Evolutionary conservation across 1,284 basidiomycete genomes (phyloP), one percentile per base, ranked within the genome.

Genomic region (Heterobasidion occidentale): DNA sequence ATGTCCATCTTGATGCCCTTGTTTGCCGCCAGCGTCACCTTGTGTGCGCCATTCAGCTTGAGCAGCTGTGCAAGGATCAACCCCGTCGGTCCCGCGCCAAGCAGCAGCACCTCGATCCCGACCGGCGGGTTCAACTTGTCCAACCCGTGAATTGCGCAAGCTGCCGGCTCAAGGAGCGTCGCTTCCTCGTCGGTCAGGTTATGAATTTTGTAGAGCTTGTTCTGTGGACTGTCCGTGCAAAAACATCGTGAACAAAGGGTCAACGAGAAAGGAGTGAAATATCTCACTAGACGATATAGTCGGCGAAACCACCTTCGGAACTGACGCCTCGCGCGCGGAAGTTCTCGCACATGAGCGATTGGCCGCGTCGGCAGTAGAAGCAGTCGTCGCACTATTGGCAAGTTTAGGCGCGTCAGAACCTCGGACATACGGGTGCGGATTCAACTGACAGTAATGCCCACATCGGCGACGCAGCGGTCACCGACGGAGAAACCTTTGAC

Each of bases 81-180:
- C 58, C 82, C 82, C 7, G 80, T 81, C 4, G 79, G 80, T 12
- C 74, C 74, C 2, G 75, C 71, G 27, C 72, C 74, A 60, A 84
- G 75, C 54, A 84, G 65, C 36, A 84, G 74, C 11, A 77, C 78
- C 56, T 79, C 78, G 55, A 77, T 69, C 50, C 82, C 83, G 59
- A 81, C 77, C 20, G 76, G 73, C 57, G 78, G 74, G 60, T 74
- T 69, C 58, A 85, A 74, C 67, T 81, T 78, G 71, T 85, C 82
- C 60, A 83, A 72, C 27, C 81, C 82, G 69, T 85, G 83, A 44
- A 85, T 75, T 27, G 81, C 81, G 66, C 83, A 85, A 48, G 81
- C 78, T 3, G 81, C 79, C 44, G 81, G 81, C 66, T 84, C 83
- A 57, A 84, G 70, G 3, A 85, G 73, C 11, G 79, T 81, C 2